Conservation (phyloP, 257 asterid species). For the Dorcoceras hygrometricum region DNA sequence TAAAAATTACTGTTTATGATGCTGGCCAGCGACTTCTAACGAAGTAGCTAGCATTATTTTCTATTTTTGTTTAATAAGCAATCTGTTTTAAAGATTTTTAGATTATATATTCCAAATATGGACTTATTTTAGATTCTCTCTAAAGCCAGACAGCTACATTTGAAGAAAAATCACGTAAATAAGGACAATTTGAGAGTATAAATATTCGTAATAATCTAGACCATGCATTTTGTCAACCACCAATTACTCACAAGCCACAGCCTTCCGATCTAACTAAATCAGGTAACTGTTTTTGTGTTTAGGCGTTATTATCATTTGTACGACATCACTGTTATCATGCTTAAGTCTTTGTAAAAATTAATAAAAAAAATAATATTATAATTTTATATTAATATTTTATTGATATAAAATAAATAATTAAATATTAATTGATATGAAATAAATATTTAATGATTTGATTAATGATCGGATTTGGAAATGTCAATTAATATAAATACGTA, state of each 20-base stretch:
- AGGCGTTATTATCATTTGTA: background rate
- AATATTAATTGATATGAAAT: too few relatives aligned
- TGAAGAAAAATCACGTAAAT: slow-evolving; percentile 7
- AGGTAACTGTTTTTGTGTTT: background rate
- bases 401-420: too few relatives aligned
- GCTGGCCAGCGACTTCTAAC: too few relatives aligned
- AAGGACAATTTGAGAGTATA: slow-evolving; percentile 18
- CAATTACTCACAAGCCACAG: slow-evolving; percentile 9
- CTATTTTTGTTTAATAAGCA: too few relatives aligned
- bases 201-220: slow-evolving; percentile 10
- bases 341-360: too few relatives aligned
- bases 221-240: slow-evolving; percentile 15
- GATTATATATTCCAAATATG: background rate
- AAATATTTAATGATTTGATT: too few relatives aligned
- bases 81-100: background rate
- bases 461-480: too few relatives aligned
- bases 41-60: too few relatives aligned
- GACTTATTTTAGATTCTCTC: background rate
- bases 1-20: too few relatives aligned
- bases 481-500: too few relatives aligned
- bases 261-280: background rate
- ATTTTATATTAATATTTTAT: too few relatives aligned
- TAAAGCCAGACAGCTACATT: background rate
- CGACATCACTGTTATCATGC: slow-evolving; percentile 28
- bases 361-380: too few relatives aligned